phyloP scores from a whole-genome alignment of 495 filamentous ascomycete genomes.

The Penicillium desertorum region DNA sequence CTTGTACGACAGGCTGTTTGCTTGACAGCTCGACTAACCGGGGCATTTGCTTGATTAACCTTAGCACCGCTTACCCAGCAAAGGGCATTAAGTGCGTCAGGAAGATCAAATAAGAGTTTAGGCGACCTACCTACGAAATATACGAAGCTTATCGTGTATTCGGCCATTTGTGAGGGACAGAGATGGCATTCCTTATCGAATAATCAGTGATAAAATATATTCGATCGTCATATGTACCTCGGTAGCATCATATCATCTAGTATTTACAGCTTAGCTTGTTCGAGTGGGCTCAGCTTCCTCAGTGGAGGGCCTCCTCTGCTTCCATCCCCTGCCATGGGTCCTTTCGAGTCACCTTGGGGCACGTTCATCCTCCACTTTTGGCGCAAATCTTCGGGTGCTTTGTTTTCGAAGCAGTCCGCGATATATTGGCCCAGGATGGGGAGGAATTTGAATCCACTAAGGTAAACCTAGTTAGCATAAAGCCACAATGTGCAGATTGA shows the following conservation, averaged over 20 bases:
- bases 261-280: constrained; percentile 31
- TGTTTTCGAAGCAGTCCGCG: constrained; percentile 56
- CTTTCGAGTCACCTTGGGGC: constrained; percentile 13
- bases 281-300: constrained; percentile 23
- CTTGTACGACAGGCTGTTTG: not conserved
- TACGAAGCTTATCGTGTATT: too few species aligned
- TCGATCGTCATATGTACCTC: too few species aligned
- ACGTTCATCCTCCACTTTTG: constrained; percentile 58
- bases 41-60: not conserved
- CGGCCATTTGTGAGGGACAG: too few species aligned
- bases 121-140: too few species aligned
- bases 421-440: constrained; percentile 73
- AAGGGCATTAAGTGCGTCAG: too few species aligned
- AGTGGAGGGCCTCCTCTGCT: constrained; percentile 34
- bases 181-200: too few species aligned
- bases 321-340: constrained; percentile 33
- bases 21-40: not conserved
- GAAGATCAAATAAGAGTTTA: too few species aligned
- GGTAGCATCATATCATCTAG: not conserved
- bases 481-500: not conserved
- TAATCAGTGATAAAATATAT: too few species aligned
- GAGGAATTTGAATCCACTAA: constrained; percentile 72
- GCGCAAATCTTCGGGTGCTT: constrained; percentile 48
- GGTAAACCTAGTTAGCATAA: constrained; percentile 14
- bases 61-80: too few species aligned